These are phyloP conservation scores for Fusarium sp. DNA, from an alignment of 2,329 filamentous ascomycete genomes.

Conservation along the genomic window DNA sequence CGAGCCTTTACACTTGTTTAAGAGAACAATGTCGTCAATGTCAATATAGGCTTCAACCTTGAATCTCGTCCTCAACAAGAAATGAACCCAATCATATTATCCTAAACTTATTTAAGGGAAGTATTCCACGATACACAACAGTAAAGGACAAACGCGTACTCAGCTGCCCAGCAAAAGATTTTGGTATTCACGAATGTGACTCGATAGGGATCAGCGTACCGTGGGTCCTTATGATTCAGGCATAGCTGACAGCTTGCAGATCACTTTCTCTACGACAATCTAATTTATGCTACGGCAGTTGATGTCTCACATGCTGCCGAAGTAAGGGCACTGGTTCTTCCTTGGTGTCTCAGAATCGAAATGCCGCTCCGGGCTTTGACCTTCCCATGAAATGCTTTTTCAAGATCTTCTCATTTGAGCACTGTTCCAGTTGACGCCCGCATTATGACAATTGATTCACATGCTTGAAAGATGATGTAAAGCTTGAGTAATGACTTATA, in stretches of 20 bases:
- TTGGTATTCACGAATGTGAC: not conserved
- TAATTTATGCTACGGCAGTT: not conserved
- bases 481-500: rapidly evolving
- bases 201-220: not conserved
- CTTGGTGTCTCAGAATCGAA: not conserved
- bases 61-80: no score
- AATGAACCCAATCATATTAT: no score
- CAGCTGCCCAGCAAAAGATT: not conserved
- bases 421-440: no score
- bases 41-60: no score
- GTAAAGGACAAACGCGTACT: no score
- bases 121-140: no score
- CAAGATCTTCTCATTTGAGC: rapidly evolving
- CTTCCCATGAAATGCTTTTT: rapidly evolving
- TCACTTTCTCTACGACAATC: no score
- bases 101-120: no score
- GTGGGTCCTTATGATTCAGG: not conserved
- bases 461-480: not conserved
- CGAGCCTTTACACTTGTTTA: no score
- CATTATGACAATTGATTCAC: rapidly evolving
- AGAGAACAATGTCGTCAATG: no score
- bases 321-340: not conserved
- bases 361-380: no score
- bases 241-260: not conserved
- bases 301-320: not conserved